Evolutionary conservation across 2,329 filamentous ascomycete species (phyloP), one percentile per base, ranked within the genome.

Genomic region (Delphinella strobiligena): DNA sequence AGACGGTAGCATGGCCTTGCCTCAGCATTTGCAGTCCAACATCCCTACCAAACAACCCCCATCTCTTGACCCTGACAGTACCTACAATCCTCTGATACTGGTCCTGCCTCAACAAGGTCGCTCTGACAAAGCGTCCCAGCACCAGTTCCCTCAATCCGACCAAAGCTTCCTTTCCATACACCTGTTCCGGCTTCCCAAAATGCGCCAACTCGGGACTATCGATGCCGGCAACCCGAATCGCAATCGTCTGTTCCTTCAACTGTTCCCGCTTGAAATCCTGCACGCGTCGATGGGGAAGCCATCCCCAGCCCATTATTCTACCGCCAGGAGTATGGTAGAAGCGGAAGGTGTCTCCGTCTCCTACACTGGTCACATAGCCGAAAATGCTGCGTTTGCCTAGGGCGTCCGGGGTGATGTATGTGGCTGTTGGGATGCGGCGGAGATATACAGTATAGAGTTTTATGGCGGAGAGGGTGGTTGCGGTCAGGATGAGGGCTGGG

Each of bases 301-400:
- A 54, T n/a, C 82, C 87, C 91, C 91, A 98, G 38, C 91, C 91
- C 9, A 81, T 72, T 37, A 88, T 61, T 48, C 78, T 72, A 9
- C 91, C 91, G n/a, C 89, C 89, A 0, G 91, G 91, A 0, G 87
- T 96, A 60, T 98, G 91, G 58, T 82, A 98, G 35, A 98, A 60
- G 50, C 91, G 82, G 59, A 98, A 95, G 56, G 89, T 89, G 61
- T 98, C 91, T 3, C 87, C 93, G 69, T 98, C 91, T 31, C 93
- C 91, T 17, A 98, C 91, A 50, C 83, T 87, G 10, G 89, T 95
- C 31, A 96, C 91, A 45, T 74, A 74, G 11, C 91, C 91, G 51
- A 89, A 82, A 31, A 98, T 56, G 49, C 76, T 88, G 50, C 83
- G 73, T 45, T 69, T 78, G 34, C 83, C 41, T 19, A 89, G 89